Base-by-base conservation (phyloP, 2,329 filamentous ascomycete genomes). In the Cladophialophora bantiana region DNA sequence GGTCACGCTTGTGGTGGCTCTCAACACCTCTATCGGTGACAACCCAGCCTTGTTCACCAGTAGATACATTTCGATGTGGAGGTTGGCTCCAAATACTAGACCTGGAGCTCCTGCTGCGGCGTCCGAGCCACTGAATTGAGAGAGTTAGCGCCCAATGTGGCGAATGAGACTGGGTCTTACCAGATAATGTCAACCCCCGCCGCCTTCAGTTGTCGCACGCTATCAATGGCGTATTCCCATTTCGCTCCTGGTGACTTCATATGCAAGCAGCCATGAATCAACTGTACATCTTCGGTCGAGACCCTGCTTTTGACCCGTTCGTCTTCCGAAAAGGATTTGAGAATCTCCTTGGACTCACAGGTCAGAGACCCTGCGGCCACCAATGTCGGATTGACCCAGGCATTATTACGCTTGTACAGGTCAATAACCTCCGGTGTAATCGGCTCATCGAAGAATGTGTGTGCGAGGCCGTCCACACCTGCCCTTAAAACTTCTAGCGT, bases 391-490 rank as follows among this genome's bases (percentile, higher is more conserved):
- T 59, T 62, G 32, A 56, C 15, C 62, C 62, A 68, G 38, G 59
- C 63, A 26, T 59, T 57, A 9, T 64, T 62, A 6, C 32, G 18
- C 32, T 45, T 52, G 42, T 62, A 59, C 50, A 64, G 36, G 26
- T 63, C 48, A 40, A 67, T 58, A 1, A 59, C 50, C 32, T 61
- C 15, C 32, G 52, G 9, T 35, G 64, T 65, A 15, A 67, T 71
- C 4, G 73, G 71, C 48, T 72, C 59, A 48, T 78, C 76, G 18
- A 73, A 70, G 62, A 77, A 76, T 4, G 72, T 76, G 61, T 78
- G 77, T 5, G 75, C 72, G 18, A 76, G 62, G 1, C 76, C 77
- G 59, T 78, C 71, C 0, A 73, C 68, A 0, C 77, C 77, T 1
- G 70, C 65, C 10, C 64, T 64, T 7, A 78, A 62, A 1, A 77